phyloP scores from a whole-genome alignment of 257 asterid genomes.

The Thymus mandschuricus region DNA sequence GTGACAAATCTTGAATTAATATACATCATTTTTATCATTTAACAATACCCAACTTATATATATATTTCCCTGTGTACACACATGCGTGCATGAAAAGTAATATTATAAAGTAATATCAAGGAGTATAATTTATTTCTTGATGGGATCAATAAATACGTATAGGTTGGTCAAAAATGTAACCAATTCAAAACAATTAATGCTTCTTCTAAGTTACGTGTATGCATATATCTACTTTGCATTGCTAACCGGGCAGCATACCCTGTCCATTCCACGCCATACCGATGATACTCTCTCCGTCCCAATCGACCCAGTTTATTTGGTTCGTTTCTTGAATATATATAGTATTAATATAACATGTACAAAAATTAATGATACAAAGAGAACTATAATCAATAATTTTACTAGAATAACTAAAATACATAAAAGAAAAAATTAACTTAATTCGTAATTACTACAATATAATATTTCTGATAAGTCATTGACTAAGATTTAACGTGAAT shows the following conservation, averaged over 20 bases:
- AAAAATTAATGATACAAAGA: no score
- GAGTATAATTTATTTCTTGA: background rate
- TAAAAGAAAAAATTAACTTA: no score
- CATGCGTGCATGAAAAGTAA: background rate
- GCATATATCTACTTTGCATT: constrained; percentile 23
- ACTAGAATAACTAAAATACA: no score
- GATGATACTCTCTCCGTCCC: background rate
- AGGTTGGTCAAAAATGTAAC: constrained; percentile 12
- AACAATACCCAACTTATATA: no score
- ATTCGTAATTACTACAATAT: no score
- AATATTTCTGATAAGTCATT: no score
- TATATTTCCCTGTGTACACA: background rate
- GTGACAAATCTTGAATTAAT: background rate
- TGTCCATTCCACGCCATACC: background rate
- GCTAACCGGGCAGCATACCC: constrained; percentile 14
- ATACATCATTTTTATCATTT: no score
- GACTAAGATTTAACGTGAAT: background rate
- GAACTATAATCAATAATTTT: no score
- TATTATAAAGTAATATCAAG: background rate
- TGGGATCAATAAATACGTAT: constrained; percentile 5
- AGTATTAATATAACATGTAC: no score
- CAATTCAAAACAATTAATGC: background rate
- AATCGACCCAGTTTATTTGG: no score
- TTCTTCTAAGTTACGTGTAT: background rate
- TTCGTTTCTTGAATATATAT: no score